Base-by-base conservation (phyloP, 2,329 filamentous ascomycete genomes). In the Aschersonia sp. region DNA sequence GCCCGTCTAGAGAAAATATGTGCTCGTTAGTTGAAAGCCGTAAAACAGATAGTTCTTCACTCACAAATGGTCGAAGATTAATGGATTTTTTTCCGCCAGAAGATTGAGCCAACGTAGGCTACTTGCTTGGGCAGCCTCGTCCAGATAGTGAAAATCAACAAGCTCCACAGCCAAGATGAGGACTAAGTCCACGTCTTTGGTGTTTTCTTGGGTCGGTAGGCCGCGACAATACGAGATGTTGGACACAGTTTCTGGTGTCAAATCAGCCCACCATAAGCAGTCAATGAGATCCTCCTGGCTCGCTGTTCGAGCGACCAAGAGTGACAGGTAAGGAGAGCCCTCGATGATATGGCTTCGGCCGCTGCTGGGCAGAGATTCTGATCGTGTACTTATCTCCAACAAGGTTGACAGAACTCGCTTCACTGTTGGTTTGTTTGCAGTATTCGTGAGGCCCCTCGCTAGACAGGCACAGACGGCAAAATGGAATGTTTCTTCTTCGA, bases 391-490 rank as follows among this genome's bases (percentile, higher is more conserved):
- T 52, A 65, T 62, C 42, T 63, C 62, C 1, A 84, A 60, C 51
- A 84, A 81, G 0, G 77, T 76, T 1, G 76, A 75, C 6, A 85
- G 60, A 4, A 83, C 76, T 22, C 76, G 70, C 45, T 82, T 69
- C 3, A 79, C 72, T 11, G 73, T 74, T 9, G 70, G 59, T 54
- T 75, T 76, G 7, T 80, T 84, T 40, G 72, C 67, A 1, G 74
- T 73, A 52, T 83, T 79, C 0, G 78, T 79, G 11, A 84, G 67
- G 1, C 80, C 81, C 42, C 81, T 73, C 4, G 79, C 73, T 4
- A 85, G 65, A 52, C 76, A 79, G 12, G 79, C 79, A 54, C 76
- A 81, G 1, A 82, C 72, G 0, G 81, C 79, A 53, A 79, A 80
- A 56, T 84, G 80, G 58, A 85, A 85, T 50, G 73, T 79, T 12